Percentiles rank a stretch among this genome's conserved stretches.
Evolutionary conservation across 768 basidiomycete genomes (phyloP).

Genomic region (Strobilomyces dryophilus): DNA sequence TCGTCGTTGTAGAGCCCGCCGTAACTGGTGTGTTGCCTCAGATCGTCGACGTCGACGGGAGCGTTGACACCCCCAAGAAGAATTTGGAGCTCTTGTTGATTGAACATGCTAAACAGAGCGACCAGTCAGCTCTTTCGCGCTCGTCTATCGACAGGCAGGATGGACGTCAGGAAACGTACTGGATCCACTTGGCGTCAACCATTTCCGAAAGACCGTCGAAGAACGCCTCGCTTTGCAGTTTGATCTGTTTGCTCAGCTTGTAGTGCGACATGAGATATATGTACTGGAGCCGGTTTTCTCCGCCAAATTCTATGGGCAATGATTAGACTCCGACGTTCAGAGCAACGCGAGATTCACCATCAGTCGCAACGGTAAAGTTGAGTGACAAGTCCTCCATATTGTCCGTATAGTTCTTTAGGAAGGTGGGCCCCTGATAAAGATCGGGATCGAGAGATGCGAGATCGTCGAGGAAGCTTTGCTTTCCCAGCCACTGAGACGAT

Average conservation of each 20-base stretch:
- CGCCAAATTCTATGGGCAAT: conserved; percentile 65
- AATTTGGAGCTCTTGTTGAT: conserved; percentile 92
- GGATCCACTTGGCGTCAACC: conserved; percentile 86
- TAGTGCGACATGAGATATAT: conserved; percentile 89
- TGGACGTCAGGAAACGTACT: conserved; percentile 35
- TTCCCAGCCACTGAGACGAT: conserved; percentile 75
- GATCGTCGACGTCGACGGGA: conserved; percentile 79
- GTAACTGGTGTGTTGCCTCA: conserved; percentile 73
- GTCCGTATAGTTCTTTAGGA: conserved; percentile 87
- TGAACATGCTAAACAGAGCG: conserved; percentile 73
- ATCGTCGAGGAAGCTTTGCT: conserved; percentile 90
- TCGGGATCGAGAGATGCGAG: conserved; percentile 88
- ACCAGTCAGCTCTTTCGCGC: conserved; percentile 4
- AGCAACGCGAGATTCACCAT: conserved; percentile 51
- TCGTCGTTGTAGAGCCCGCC: conserved; percentile 74
- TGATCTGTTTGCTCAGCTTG: conserved; percentile 85
- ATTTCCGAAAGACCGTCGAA: conserved; percentile 92
- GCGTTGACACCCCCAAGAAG: conserved; percentile 86
- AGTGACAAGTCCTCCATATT: conserved; percentile 85
- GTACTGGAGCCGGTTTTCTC: conserved; percentile 85
- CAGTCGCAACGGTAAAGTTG: conserved; percentile 83
- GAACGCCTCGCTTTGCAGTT: conserved; percentile 76
- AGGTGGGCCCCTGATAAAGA: conserved; percentile 86
- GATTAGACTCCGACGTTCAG: neutral
- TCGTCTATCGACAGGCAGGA: neutral